A percentile compares a stretch with the other conserved stretches of the same genome.
These are phyloP conservation scores for Rubia balearica DNA, from an alignment of 305 asterid genomes.

Conservation along the genomic window DNA sequence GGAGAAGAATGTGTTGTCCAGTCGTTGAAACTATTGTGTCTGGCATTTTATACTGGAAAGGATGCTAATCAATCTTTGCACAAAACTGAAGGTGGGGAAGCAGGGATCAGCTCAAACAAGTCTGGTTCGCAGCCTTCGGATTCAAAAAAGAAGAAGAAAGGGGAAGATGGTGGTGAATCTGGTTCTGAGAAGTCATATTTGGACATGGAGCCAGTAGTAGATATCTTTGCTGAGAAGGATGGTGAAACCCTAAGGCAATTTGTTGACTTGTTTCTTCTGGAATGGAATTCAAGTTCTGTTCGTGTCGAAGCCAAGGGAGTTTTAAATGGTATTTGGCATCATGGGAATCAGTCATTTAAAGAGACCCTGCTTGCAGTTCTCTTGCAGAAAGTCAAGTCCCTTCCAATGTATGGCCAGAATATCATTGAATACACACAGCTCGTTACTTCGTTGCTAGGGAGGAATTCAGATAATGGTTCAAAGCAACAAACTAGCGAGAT, in stretches of 20 bases:
- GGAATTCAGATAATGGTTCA: slow-evolving; percentile 53
- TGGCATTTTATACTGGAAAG: slow-evolving; percentile 87
- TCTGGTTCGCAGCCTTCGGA: slow-evolving; percentile 62
- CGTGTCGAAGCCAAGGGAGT: slow-evolving; percentile 88
- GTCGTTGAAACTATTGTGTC: slow-evolving; percentile 75
- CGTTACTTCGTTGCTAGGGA: slow-evolving; percentile 76
- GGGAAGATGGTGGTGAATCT: slow-evolving; percentile 86
- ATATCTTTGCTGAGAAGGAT: slow-evolving; percentile 61
- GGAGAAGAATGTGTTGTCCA: slow-evolving; percentile 95
- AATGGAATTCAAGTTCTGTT: slow-evolving; percentile 91
- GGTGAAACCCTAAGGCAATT: slow-evolving; percentile 81
- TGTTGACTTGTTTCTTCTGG: slow-evolving; percentile 82
- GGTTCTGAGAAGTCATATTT: slow-evolving; percentile 67
- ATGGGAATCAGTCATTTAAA: slow-evolving; percentile 71
- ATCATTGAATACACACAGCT: slow-evolving; percentile 83
- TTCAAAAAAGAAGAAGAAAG: slow-evolving; percentile 89
- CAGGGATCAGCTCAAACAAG: slow-evolving; percentile 50
- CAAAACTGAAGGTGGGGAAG: slow-evolving; percentile 75
- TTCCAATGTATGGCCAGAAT: slow-evolving; percentile 96
- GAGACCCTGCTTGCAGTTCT: slow-evolving; percentile 71
- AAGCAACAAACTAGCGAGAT: slow-evolving; percentile 63
- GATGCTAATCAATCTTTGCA: slow-evolving; percentile 58
- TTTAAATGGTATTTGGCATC: slow-evolving; percentile 92
- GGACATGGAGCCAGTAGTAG: slow-evolving; percentile 88
- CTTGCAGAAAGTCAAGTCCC: slow-evolving; percentile 68